Evolutionary conservation across 345 rosid genomes (phyloP), one percentile per base, ranked within the genome.

Genomic region (Lumnitzera racemosa): DNA sequence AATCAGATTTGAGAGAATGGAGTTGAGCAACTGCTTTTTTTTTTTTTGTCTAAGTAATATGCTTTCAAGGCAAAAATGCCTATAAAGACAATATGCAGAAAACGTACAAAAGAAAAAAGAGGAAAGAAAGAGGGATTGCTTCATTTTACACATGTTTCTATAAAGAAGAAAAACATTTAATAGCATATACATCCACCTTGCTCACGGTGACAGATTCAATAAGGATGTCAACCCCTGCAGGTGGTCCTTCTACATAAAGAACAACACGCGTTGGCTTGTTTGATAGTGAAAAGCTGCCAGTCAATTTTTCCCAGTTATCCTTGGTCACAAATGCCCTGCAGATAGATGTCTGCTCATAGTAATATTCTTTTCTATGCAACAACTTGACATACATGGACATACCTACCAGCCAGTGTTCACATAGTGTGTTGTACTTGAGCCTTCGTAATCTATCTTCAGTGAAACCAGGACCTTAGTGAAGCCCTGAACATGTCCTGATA

Each of bases 201-300:
- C 48, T 58, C 31, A 62, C 70, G 65, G 61, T 61, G 31, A 82
- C 91, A 1, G 89, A 86, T 67, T 76, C 69, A 49, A 89, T 75
- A 58, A 82, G 83, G 29, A 89, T 70, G 71, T 89, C 89, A 27
- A 81, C 66, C 20, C 95, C 91, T 59, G 95, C 82, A 61, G 91
- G 71, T 51, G 91, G 91, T 54, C 96, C 96, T 80, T 89, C 96
- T 69, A 89, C 59, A 75, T 79, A 89, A 68, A 89, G 84, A 13
- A 89, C 67, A 60, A 72, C 81, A 27, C 78, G 75, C 49, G 78
- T 80, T 59, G 86, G 84, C 61, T 71, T 63, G 53, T 81, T 70
- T 61, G 89, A 75, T 13, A 89, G 65, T 24, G 73, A 67, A 70
- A 89, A 89, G 49, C 72, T 73, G 65, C 91, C 91, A 79, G 82